Base-by-base conservation (phyloP, 805 yeast genomes). In the Lipomyces mesembrius region DNA sequence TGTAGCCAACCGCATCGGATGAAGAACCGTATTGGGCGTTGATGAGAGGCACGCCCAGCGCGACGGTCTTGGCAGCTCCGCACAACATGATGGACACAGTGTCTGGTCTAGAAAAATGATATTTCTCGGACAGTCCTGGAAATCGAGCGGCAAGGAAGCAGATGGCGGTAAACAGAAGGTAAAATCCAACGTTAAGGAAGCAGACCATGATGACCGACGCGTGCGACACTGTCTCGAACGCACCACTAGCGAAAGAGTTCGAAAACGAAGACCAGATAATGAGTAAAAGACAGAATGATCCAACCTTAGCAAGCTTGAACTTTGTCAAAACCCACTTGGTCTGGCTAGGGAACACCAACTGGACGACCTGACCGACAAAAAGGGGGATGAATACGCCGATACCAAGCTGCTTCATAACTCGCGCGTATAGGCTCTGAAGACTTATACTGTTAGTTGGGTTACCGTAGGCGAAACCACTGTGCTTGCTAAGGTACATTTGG, bases 61-160 rank as follows among this genome's bases (percentile, higher is more conserved):
- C 97, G 0, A 96, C 97, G 0, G 97, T 92, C 77, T 92, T 92
- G 1, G 97, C 97, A 4, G 96, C 94, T 11, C 96, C 97, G 77
- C 97, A 91, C 66, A 91, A 83, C 89, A 92, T 84, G 60, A 92
- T 84, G 12, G 93, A 83, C 46, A 91, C 90, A 0, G 97, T 85
- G 74, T 92, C 97, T 61, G 80, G 77, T 71, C 88, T 84, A 73
- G 83, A 82, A 77, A 89, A 89, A 77, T 88, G 89, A 73, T 90
- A 91, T 4, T 85, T 61, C 56, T 74, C 74, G 3, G 79, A 73
- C 3, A 90, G 74, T 68, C 83, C 83, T 62, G 77, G 78, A 6
- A 92, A 92, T 69, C 96, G 81, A 43, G 93, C 86, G 63, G 84
- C 75, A 0, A 81, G 61, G 72, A 75, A 89, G 67, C 92, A 86